Conservation (phyloP, 768 basidiomycete species). For the Sarcomyxa edulis region DNA sequence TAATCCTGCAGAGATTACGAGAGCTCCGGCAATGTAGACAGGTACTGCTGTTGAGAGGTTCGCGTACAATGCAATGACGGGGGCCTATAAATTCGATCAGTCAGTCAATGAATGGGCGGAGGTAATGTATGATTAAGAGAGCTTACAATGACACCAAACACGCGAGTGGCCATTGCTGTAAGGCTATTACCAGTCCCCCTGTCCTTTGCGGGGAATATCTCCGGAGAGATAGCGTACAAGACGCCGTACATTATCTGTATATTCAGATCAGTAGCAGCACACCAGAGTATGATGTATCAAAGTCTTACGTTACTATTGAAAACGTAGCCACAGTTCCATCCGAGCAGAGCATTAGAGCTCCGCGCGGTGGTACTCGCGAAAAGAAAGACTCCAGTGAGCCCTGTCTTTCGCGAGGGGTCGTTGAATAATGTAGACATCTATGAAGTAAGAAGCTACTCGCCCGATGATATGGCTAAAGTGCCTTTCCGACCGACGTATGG, state of each 20-base stretch:
- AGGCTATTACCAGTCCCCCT: conserved; percentile 71
- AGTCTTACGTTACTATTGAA: conserved; percentile 52
- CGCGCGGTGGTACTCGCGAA: conserved; percentile 72
- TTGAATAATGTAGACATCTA: conserved; percentile 30
- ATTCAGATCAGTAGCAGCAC: background rate
- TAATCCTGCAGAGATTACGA: conserved; percentile 56
- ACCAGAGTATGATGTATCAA: background rate
- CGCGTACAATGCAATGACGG: conserved; percentile 67
- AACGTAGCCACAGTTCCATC: conserved; percentile 78
- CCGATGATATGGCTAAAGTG: conserved; percentile 57
- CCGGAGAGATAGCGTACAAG: conserved; percentile 63
- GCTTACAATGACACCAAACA: conserved; percentile 69
- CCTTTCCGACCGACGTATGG: conserved; percentile 62
- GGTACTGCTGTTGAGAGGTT: conserved; percentile 61
- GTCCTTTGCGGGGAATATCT: conserved; percentile 68
- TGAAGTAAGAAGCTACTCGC: conserved; percentile 32
- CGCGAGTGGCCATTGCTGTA: conserved; percentile 50
- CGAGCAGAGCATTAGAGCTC: conserved; percentile 61
- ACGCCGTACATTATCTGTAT: conserved; percentile 70
- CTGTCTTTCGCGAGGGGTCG: conserved; percentile 42
- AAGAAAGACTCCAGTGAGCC: conserved; percentile 70
- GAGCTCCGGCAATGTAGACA: conserved; percentile 64
- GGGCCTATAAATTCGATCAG: conserved; percentile 38
- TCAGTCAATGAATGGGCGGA: background rate
- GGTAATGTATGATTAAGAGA: conserved; percentile 5